Percentiles rank a stretch among this genome's conserved stretches.
Evolutionary conservation across 192 early-diverging fungal species (phyloP).

Genomic region (Mortierella hygrophila): DNA sequence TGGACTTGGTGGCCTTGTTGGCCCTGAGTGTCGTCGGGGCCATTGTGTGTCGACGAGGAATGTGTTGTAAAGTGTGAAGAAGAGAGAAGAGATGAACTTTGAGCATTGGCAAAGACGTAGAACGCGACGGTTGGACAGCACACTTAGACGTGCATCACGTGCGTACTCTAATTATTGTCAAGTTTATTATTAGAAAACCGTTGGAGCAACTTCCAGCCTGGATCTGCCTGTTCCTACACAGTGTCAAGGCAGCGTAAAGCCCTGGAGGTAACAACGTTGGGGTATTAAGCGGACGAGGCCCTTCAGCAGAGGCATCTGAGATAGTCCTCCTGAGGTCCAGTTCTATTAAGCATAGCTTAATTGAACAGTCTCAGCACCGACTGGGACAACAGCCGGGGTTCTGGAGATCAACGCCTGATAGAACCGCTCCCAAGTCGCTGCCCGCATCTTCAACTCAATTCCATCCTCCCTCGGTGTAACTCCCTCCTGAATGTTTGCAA

Average conservation of each 20-base stretch:
- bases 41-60: conserved; percentile 5
- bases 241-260: too few species aligned
- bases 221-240: too few species aligned
- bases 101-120: too few species aligned
- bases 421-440: conserved; percentile 37
- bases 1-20: conserved; percentile 29
- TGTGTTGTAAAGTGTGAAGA: not conserved
- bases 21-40: conserved; percentile 30
- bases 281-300: too few species aligned
- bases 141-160: too few species aligned
- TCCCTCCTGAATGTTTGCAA: conserved; percentile 13
- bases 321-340: too few species aligned
- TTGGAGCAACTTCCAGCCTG: too few species aligned
- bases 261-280: too few species aligned
- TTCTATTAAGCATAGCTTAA: conserved; percentile 32
- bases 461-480: conserved; percentile 40
- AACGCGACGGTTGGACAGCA: not conserved
- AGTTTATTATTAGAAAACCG: too few species aligned
- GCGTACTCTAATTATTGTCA: too few species aligned
- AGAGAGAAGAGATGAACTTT: not conserved
- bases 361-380: conserved; percentile 40
- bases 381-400: conserved; percentile 34
- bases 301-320: too few species aligned
- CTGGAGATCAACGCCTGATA: conserved; percentile 50
- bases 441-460: conserved; percentile 45